phyloP scores from a whole-genome alignment of 1,139 yeast genomes.

The Cylindricascospora bacillispora region DNA sequence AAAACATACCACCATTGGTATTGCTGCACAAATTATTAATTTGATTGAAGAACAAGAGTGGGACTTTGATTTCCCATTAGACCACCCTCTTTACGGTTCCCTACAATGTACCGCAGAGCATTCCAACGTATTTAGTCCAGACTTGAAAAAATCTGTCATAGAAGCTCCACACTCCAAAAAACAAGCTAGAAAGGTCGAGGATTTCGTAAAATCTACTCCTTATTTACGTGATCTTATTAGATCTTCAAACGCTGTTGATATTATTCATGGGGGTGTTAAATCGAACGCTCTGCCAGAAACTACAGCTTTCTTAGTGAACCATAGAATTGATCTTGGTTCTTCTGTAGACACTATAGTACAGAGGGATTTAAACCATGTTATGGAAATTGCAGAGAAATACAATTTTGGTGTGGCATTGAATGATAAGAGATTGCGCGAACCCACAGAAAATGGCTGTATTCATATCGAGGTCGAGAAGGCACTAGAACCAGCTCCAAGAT shows the following conservation, averaged over 20 bases:
- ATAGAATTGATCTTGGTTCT: constrained; percentile 41
- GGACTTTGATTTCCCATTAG: constrained; percentile 31
- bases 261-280: constrained; percentile 48
- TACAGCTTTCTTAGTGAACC: constrained; percentile 40
- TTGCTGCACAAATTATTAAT: constrained; percentile 40
- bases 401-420: constrained; percentile 33
- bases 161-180: constrained; percentile 13
- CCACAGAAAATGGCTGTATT: constrained; percentile 27
- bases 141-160: constrained; percentile 13
- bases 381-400: constrained; percentile 33
- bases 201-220: constrained; percentile 22
- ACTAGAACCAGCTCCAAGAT: constrained; percentile 42
- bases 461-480: constrained; percentile 28
- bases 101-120: constrained; percentile 37
- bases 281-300: constrained; percentile 66
- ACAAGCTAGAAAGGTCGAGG: constrained; percentile 9
- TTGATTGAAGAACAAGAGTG: constrained; percentile 40
- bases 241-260: constrained; percentile 51
- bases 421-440: constrained; percentile 13
- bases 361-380: constrained; percentile 30
- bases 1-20: constrained; percentile 63
- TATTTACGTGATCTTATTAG: constrained; percentile 31
- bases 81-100: constrained; percentile 37
- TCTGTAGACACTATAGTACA: constrained; percentile 32
- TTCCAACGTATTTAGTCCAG: constrained; percentile 10